Conservation (phyloP, 768 basidiomycete species). For the Pluteus cervinus region DNA sequence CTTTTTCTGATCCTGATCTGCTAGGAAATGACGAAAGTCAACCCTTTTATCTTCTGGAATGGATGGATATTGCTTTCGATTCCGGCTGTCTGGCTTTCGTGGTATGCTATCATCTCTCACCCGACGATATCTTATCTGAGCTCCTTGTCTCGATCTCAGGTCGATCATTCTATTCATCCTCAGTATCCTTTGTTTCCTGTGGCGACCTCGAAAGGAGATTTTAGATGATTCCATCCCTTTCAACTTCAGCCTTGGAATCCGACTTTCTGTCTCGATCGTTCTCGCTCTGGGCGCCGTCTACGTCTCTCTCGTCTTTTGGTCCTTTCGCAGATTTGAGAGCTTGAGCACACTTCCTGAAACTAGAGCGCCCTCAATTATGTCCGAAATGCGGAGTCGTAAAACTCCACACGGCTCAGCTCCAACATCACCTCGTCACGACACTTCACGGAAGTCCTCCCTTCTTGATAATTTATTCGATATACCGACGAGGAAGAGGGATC, state of each 20-base stretch:
- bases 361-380: too few relatives aligned
- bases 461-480: too few relatives aligned
- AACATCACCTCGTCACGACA: too few relatives aligned
- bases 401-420: too few relatives aligned
- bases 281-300: not conserved
- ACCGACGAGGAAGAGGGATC: too few relatives aligned
- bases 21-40: not conserved
- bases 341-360: too few relatives aligned
- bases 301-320: not conserved
- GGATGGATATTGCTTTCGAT: constrained; percentile 2
- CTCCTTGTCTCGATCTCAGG: not conserved
- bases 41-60: constrained; percentile 3
- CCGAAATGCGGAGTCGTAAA: too few relatives aligned
- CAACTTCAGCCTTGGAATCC: too few relatives aligned
- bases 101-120: not conserved
- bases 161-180: constrained; percentile 1
- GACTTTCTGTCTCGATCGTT: not conserved
- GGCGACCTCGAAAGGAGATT: not conserved
- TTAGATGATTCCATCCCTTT: not conserved
- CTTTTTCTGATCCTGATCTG: not conserved
- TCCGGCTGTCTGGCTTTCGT: constrained; percentile 1
- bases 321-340: too few relatives aligned
- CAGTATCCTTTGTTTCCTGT: not conserved
- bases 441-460: too few relatives aligned
- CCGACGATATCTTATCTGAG: not conserved